Evolutionary conservation across 306 rosid species (phyloP).

Genomic region (Malus domestica): ASM211411v1 NC_041803.1:11969501-11970000

Average conservation of each 20-base stretch:
- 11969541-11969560: conserved; percentile 21
- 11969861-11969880: conserved; percentile 52
- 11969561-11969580: conserved; percentile 26
- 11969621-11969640: conserved; percentile 21
- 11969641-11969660: conserved; percentile 34
- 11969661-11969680: conserved; percentile 32
- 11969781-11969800: conserved; percentile 28
- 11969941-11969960: conserved; percentile 27
- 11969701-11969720: conserved; percentile 23
- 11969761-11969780: conserved; percentile 40
- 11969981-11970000: conserved; percentile 28
- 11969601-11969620: conserved; percentile 32
- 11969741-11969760: conserved; percentile 25
- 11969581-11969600: conserved; percentile 31
- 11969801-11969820: conserved; percentile 34
- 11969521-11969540: conserved; percentile 28
- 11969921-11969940: conserved; percentile 40
- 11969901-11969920: conserved; percentile 59
- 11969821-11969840: conserved; percentile 38
- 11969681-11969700: conserved; percentile 32
- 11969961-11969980: conserved; percentile 35
- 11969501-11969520: conserved; percentile 51
- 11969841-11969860: conserved; percentile 32
- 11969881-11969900: conserved; percentile 33
- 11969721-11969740: conserved; percentile 20